phyloP scores from a whole-genome alignment of 2,329 filamentous ascomycete genomes.

The Chaetomium strumarium region DNA sequence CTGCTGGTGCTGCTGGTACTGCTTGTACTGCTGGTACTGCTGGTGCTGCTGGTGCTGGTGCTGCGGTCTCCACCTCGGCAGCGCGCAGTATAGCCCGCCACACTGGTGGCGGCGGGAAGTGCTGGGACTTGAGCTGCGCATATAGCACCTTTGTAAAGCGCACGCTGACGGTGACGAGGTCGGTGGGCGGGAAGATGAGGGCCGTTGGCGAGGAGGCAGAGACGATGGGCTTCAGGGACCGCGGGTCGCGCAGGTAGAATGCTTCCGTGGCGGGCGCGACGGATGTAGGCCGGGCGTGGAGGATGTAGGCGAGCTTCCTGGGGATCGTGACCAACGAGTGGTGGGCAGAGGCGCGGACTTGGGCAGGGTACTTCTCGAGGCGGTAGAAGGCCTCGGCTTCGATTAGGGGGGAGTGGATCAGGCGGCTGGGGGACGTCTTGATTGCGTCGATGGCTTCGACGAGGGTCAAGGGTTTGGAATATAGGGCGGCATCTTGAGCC shows the following conservation, averaged over 20 bases:
- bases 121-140: constrained; percentile 83
- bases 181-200: constrained; percentile 65
- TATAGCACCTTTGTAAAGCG: constrained; percentile 85
- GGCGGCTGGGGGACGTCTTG: constrained; percentile 44
- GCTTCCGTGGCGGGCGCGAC: constrained; percentile 81
- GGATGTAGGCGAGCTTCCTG: constrained; percentile 70
- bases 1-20: no score
- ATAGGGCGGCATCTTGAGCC: constrained; percentile 25
- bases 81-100: constrained; percentile 39
- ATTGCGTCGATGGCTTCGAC: constrained; percentile 60
- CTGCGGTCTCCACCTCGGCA: constrained; percentile 22
- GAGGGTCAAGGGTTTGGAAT: constrained; percentile 51
- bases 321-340: constrained; percentile 68
- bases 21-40: no score
- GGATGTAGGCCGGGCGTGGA: constrained; percentile 68
- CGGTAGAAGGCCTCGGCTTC: constrained; percentile 90
- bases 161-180: constrained; percentile 73
- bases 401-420: constrained; percentile 67
- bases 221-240: constrained; percentile 64
- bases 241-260: constrained; percentile 85
- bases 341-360: constrained; percentile 72
- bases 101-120: constrained; percentile 60
- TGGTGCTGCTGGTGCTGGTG: background rate
- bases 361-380: constrained; percentile 72
- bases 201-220: constrained; percentile 40